Evolutionary conservation across 495 filamentous ascomycete species (phyloP), one percentile per base, ranked within the genome.

Genomic region (Penicillium coffeae): DNA sequence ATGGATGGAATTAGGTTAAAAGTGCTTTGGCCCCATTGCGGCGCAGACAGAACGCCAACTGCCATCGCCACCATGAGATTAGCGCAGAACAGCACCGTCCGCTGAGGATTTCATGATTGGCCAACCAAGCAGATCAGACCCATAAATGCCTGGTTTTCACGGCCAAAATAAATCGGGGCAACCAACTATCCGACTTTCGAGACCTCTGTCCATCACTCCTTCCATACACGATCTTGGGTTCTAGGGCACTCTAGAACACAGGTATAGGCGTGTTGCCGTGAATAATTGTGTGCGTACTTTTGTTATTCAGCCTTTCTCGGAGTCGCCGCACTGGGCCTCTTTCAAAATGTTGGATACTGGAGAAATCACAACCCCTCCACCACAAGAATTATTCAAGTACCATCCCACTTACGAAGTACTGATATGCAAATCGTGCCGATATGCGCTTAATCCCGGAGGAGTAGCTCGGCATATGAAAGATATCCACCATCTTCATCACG

Each of bases 381-480:
- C 45, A 34, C 37, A 45, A 16, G 32, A 65, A 21, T 20, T 66
- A 22, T 51, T 65, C 38, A 52, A 64, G 22, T 58, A 59, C 43
- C 25, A 33, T 4, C 21, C 46, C 5, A 42, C 39, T 3, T 56
- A 70, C 42, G 33, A 51, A 20, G 56, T 70, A 5, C 18, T 72
- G 19, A 54, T 70, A 22, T 70, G 66, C 32, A 58, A 32, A 3
- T 16, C 21, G 4, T 72, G 67, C 39, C 47, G 30, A 19, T 69
- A 69, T 40, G 69, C 69, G 2, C 50, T 72, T 16, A 68, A 70
- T 42, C 67, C 67, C 8, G 46, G 39, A 9, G 69, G 56, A 8
- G 54, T 72, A 15, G 8, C 45, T 9, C 62, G 69, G 5, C 67
- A 72, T 47, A 48, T 72, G 21, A 72, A 72, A 44, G 67, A 72